Evolutionary conservation across 306 rosid genomes (phyloP), one percentile per base, ranked within the genome.

Genomic region (Begonia loranthoides): DNA sequence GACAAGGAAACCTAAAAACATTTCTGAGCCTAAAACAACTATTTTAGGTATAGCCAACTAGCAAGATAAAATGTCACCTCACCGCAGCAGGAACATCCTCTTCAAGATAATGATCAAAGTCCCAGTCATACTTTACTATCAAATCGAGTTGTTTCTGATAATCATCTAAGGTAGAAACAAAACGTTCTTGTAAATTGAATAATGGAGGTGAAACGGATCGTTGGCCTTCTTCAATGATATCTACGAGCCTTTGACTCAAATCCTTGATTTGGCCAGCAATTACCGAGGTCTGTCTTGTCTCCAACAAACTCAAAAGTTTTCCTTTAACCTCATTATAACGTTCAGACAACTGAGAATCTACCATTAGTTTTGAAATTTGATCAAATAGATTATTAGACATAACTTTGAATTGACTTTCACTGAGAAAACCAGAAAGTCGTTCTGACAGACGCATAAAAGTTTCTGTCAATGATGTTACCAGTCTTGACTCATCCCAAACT

Each of bases 1-100:
- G 61, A 45, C 15, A 10, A n/a, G 33, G 36, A 33, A 46, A 12
- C 19, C 48, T 57, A 9, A 46, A 57, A 33, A 28, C 0, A 28
- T 3, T 45, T 58, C 21, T 45, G 33, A 16, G 15, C 53, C 33
- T 17, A 58, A 57, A 58, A 17, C n/a, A 58, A 50, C 15, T 52
- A 61, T 57, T 45, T 38, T 40, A 57, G 60, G 54, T 53, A 58
- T 22, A 74, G 49, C 63, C 58, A 58, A 67, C 70, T 49, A 75
- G 60, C 77, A 68, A 71, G 67, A 76, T 61, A 76, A 74, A 83
- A 74, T 66, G 96, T 76, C 96, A 83, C 77, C 92, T 90, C 82
- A 90, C 99, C 94, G 69, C 96, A 51, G 84, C 79, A 72, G 99
- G 99, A 56, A 90, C 70, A 59, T 90, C 99, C 78, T 90, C 96